A percentile compares a stretch with the other conserved stretches of the same genome.
These are phyloP conservation scores for Sphagnum contortum DNA, from an alignment of 225 moss, liverwort and hornwort species.

Conservation along the genomic window DNA sequence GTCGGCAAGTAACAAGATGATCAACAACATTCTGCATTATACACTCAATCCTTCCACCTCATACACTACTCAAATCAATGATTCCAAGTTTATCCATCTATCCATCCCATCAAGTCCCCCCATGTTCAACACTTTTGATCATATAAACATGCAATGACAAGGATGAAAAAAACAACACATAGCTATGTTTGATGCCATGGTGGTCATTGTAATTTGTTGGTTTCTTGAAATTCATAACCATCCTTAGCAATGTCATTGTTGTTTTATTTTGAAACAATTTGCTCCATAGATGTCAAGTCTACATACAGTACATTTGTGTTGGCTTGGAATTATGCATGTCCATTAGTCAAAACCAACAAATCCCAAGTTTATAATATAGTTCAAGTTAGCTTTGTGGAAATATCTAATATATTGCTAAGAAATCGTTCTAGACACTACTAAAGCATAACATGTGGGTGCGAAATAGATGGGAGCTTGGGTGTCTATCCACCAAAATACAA, in stretches of 20 bases:
- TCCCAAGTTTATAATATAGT: too few species aligned
- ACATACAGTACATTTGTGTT: slow-evolving; percentile 96
- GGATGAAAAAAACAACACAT: background rate
- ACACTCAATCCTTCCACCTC: slow-evolving; percentile 86
- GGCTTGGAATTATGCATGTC: slow-evolving; percentile 96
- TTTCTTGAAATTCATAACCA: slow-evolving; percentile 97
- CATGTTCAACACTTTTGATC: too few species aligned
- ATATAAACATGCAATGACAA: too few species aligned
- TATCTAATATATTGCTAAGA: too few species aligned
- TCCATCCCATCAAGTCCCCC: too few species aligned
- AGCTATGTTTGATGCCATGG: slow-evolving; percentile 67
- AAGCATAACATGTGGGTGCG: too few species aligned
- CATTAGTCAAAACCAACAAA: too few species aligned
- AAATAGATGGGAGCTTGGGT: too few species aligned
- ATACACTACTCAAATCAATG: slow-evolving; percentile 55
- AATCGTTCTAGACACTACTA: too few species aligned
- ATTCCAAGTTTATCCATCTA: too few species aligned
- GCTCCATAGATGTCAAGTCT: slow-evolving; percentile 75
- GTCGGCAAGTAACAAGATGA: slow-evolving; percentile 48
- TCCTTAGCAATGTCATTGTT: slow-evolving; percentile 78
- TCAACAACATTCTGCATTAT: slow-evolving; percentile 99
- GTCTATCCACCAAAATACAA: too few species aligned
- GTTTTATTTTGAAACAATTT: slow-evolving; percentile 68
- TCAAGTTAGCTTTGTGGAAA: too few species aligned
- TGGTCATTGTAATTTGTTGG: slow-evolving; percentile 63